Conservation (phyloP, 1,139 yeast species). For the Yamadazyma aaseri region DNA sequence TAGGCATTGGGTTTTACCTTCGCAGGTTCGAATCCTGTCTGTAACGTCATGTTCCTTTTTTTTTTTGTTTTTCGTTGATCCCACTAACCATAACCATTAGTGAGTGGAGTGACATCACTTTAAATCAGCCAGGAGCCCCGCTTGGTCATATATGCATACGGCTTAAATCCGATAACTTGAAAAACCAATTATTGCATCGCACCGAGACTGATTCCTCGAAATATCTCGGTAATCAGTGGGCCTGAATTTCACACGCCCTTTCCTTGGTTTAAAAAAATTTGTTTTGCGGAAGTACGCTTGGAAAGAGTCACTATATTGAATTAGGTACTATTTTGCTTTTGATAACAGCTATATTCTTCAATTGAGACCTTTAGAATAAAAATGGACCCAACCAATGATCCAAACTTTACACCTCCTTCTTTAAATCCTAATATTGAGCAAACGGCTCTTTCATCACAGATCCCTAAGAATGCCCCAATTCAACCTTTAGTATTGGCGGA, state of each 20-base stretch:
- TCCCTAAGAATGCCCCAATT: slow-evolving; percentile 76
- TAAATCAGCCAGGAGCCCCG: too few species aligned
- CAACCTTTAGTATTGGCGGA: slow-evolving; percentile 76
- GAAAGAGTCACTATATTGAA: neutral
- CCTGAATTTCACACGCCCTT: neutral
- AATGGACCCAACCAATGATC: slow-evolving; percentile 83
- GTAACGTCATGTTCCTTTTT: slow-evolving; percentile 66
- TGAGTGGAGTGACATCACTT: too few species aligned
- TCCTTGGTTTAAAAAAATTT: neutral
- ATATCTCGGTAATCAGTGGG: neutral
- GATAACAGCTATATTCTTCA: neutral
- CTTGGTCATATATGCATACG: too few species aligned
- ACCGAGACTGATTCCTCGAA: neutral
- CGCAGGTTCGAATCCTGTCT: slow-evolving; percentile 92
- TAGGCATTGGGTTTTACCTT: slow-evolving; percentile 81
- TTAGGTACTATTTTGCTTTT: neutral
- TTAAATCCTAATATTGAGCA: slow-evolving; percentile 60
- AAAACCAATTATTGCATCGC: too few species aligned
- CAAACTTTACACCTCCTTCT: slow-evolving; percentile 73
- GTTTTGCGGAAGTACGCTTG: neutral
- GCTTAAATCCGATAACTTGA: too few species aligned
- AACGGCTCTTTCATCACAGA: slow-evolving; percentile 68
- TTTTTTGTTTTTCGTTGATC: slow-evolving; percentile 25
- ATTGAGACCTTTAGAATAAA: too few species aligned
- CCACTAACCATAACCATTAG: too few species aligned